phyloP scores from a whole-genome alignment of 2,329 filamentous ascomycete species.

The Sphaerostilbella broomeana region DNA sequence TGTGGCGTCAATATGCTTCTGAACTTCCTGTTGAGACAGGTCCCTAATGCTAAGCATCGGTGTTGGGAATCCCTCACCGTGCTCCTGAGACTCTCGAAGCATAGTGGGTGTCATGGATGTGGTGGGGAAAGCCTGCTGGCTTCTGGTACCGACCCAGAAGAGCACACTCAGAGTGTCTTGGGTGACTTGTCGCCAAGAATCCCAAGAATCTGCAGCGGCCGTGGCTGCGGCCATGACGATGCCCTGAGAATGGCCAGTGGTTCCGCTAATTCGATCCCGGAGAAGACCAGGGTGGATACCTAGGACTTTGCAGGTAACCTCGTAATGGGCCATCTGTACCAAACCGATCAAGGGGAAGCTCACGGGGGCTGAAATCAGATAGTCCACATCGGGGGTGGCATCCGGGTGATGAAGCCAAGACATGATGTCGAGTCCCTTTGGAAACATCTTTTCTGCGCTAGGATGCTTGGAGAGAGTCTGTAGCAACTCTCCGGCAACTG shows the following conservation, averaged over 20 bases:
- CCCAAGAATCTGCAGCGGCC: slow-evolving; percentile 86
- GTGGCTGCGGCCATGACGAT: slow-evolving; percentile 90
- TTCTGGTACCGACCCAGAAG: slow-evolving; percentile 97
- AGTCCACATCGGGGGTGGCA: slow-evolving; percentile 86
- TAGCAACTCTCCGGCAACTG: slow-evolving; percentile 76
- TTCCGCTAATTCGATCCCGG: slow-evolving; percentile 75
- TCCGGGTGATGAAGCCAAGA: slow-evolving; percentile 87
- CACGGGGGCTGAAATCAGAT: slow-evolving; percentile 88
- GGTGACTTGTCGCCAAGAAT: slow-evolving; percentile 76
- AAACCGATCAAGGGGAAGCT: slow-evolving; percentile 94
- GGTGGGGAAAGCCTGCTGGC: slow-evolving; percentile 92
- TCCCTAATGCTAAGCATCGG: slow-evolving; percentile 98
- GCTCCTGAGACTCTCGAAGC: slow-evolving; percentile 86
- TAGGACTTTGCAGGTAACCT: slow-evolving; percentile 85
- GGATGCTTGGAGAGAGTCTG: slow-evolving; percentile 77
- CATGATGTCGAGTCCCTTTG: slow-evolving; percentile 94
- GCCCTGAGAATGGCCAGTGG: slow-evolving; percentile 94
- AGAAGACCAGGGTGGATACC: slow-evolving; percentile 86
- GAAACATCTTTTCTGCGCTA: slow-evolving; percentile 87
- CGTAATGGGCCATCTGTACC: slow-evolving; percentile 92
- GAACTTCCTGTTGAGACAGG: slow-evolving; percentile 77
- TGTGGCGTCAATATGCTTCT: slow-evolving; percentile 93
- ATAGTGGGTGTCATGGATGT: slow-evolving; percentile 89
- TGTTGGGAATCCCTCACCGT: slow-evolving; percentile 90
- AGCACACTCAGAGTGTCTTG: slow-evolving; percentile 81